Base-by-base conservation (phyloP, 106 monocot species). In the Chionographis japonica region DNA sequence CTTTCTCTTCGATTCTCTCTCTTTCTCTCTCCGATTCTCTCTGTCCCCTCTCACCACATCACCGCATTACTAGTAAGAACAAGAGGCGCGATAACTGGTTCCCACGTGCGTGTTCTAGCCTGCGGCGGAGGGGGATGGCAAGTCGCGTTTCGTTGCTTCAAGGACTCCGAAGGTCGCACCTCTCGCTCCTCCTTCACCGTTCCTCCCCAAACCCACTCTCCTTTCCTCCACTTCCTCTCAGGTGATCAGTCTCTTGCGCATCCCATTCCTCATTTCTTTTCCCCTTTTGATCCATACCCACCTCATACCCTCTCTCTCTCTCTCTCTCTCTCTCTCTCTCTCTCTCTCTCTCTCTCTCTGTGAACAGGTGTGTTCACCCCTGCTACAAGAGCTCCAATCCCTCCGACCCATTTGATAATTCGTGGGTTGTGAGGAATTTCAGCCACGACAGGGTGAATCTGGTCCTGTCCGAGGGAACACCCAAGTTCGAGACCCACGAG, bases 401-500 rank as follows among this genome's bases (percentile, higher is more conserved):
- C 17, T 18, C 50, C 6, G 8, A 2, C 64, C 64, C 64, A 19
- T 49, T 8, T 8, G 18, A 10, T 2, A 14, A 39, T 15, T 8
- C 16, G 20, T 62, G 12, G 62, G 6, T 4, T 41, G 3, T 40
- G 8, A 46, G 64, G 64, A 27, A 37, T 17, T 64, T 49, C 49
- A 64, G 66, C 52, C 36, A 37, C 35, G 69, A 58, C 18, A 13
- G 42, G 58, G 69, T 70, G 42, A 70, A 58, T 20, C 43, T 70
- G 10, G 58, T 70, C 41, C 59, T 70, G n/a, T 41, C 69, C 2
- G 58, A 49, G 12, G 15, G 17, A 2, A 16, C 12, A 43, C 68
- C 68, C 9, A 56, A 56, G 58, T 70, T 70, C 69, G 69, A 70
- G 69, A 59, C 53, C n/a, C 56, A 43, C 58, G 58, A 70, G 58